Evolutionary conservation across 768 basidiomycete species (phyloP).

Genomic region (Pholiota conissans): DNA sequence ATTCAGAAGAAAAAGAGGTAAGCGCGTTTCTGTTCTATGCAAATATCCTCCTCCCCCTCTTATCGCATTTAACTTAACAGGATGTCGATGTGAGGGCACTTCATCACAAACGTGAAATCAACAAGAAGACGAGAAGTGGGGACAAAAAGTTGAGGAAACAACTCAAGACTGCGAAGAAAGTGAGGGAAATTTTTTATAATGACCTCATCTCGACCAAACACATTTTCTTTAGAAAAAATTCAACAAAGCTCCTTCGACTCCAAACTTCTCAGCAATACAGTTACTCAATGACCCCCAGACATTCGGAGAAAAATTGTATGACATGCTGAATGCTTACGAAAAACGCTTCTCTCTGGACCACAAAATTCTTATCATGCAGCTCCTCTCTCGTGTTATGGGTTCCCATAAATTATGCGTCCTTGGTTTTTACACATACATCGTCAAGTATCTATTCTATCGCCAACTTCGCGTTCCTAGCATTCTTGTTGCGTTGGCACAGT

Average conservation of each 20-base stretch:
- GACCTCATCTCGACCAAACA: background rate
- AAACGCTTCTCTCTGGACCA: constrained; percentile 96
- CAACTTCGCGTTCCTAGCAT: constrained; percentile 93
- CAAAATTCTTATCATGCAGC: constrained; percentile 96
- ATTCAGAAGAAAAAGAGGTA: constrained; percentile 68
- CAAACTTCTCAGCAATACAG: constrained; percentile 92
- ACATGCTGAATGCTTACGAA: constrained; percentile 80
- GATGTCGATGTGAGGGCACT: constrained; percentile 69
- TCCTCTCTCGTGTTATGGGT: constrained; percentile 92
- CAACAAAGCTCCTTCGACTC: constrained; percentile 28
- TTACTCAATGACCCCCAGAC: constrained; percentile 94
- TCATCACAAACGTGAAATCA: constrained; percentile 87
- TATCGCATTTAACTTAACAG: constrained; percentile 30
- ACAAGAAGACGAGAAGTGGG: constrained; percentile 85
- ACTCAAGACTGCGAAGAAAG: constrained; percentile 76
- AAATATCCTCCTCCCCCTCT: no score
- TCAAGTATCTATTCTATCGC: constrained; percentile 90
- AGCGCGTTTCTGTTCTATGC: no score
- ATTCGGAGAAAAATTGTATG: constrained; percentile 92
- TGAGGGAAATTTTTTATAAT: constrained; percentile 22
- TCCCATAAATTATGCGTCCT: constrained; percentile 91
- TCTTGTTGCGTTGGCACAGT: constrained; percentile 91
- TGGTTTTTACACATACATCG: constrained; percentile 92
- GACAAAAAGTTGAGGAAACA: constrained; percentile 80
- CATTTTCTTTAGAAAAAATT: constrained; percentile 30